Conservation (phyloP, 2,329 filamentous ascomycete genomes). For the Grosmannia serpens region DNA sequence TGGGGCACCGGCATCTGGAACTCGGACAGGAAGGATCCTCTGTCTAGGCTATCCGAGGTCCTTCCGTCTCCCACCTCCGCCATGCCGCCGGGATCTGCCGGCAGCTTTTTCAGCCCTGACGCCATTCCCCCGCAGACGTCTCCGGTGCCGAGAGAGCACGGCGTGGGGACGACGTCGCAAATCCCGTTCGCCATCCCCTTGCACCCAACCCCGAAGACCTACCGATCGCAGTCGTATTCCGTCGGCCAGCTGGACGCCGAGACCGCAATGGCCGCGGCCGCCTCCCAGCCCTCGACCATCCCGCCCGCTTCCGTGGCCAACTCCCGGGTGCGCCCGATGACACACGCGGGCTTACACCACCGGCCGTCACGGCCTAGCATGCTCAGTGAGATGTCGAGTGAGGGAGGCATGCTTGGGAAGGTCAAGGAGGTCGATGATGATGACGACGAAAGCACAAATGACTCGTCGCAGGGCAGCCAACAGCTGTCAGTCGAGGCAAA, state of each 20-base stretch:
- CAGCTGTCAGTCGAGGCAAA: conserved; percentile 47
- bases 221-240: conserved; percentile 92
- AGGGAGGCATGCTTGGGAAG: conserved; percentile 51
- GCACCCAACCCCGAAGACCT: conserved; percentile 83
- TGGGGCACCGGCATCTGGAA: conserved; percentile 84
- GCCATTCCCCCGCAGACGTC: conserved; percentile 35
- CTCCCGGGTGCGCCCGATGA: conserved; percentile 39
- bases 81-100: conserved; percentile 31
- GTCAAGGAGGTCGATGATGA: conserved; percentile 60
- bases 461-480: conserved; percentile 38
- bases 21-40: conserved; percentile 63
- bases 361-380: conserved; percentile 70
- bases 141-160: conserved; percentile 39
- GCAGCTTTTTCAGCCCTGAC: conserved; percentile 34
- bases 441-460: conserved; percentile 44
- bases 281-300: conserved; percentile 11
- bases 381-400: conserved; percentile 59
- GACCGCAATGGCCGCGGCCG: conserved; percentile 12
- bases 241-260: conserved; percentile 81
- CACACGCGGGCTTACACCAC: conserved; percentile 62
- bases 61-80: conserved; percentile 62
- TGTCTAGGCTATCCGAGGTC: conserved; percentile 62
- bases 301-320: conserved; percentile 32
- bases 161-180: conserved; percentile 39
- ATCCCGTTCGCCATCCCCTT: conserved; percentile 82